Evolutionary conservation across 495 filamentous ascomycete species (phyloP).

Genomic region (Aspergillus bertholletiae): DNA sequence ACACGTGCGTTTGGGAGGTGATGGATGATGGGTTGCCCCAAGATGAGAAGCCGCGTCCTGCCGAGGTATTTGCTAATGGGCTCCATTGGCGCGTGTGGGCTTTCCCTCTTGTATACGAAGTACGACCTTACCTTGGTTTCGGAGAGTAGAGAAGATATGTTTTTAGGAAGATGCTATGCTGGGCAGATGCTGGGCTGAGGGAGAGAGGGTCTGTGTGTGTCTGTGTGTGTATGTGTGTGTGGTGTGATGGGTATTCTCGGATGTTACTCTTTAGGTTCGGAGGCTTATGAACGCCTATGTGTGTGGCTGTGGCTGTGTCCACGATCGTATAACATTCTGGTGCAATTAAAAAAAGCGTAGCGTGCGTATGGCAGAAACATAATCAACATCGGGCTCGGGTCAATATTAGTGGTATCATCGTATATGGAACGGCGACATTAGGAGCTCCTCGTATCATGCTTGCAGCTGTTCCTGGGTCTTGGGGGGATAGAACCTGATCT

Average conservation of each 20-base stretch:
- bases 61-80: neutral
- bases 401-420: neutral
- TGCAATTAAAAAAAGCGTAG: neutral
- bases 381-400: neutral
- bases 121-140: too few species aligned
- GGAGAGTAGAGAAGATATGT: too few species aligned
- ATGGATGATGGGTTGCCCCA: neutral
- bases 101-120: too few species aligned
- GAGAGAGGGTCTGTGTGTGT: neutral
- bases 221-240: too few species aligned
- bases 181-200: too few species aligned
- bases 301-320: too few species aligned
- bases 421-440: neutral
- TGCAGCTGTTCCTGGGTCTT: slow-evolving; percentile 20
- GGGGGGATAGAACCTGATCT: slow-evolving; percentile 17
- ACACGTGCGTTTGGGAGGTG: neutral
- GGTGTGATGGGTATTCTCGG: neutral
- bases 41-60: neutral
- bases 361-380: neutral
- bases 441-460: neutral
- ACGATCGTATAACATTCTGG: neutral
- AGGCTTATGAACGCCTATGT: too few species aligned
- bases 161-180: too few species aligned
- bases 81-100: neutral
- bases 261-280: neutral